Evolutionary conservation across 176 grass and related monocot species (phyloP).

Genomic region (Ampelocalamus luodianensis): DNA sequence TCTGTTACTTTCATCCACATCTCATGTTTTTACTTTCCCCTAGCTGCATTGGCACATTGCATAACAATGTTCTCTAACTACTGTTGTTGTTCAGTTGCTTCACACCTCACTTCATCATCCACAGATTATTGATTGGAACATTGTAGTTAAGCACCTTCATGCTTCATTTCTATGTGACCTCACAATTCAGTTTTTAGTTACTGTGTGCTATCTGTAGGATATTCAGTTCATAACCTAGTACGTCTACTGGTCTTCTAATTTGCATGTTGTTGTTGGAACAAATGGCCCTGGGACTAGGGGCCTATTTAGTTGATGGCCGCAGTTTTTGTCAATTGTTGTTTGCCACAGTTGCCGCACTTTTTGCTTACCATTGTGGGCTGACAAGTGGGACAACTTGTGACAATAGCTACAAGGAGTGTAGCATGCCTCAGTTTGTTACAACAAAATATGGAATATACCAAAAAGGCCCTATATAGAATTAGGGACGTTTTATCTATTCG

Average conservation of each 20-base stretch:
- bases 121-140: constrained; percentile 2
- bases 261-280: constrained; percentile 28
- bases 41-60: neutral
- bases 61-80: constrained; percentile 6
- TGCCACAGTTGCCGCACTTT: neutral
- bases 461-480: neutral
- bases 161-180: constrained; percentile 22
- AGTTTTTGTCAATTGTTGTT: constrained; percentile 1
- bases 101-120: neutral
- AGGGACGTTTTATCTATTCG: neutral
- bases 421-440: neutral
- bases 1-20: neutral
- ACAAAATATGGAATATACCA: neutral
- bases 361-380: neutral
- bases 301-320: neutral
- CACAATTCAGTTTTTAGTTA: neutral
- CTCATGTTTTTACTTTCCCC: neutral
- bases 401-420: neutral
- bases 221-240: neutral
- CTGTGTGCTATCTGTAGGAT: constrained; percentile 9
- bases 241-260: neutral
- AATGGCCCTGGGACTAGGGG: constrained; percentile 16
- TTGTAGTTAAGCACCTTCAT: neutral
- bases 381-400: constrained; percentile 6
- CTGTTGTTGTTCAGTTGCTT: neutral